These are phyloP conservation scores for Tolypocladium sp. DNA, from an alignment of 2,329 filamentous ascomycete genomes.

Conservation along the genomic window DNA sequence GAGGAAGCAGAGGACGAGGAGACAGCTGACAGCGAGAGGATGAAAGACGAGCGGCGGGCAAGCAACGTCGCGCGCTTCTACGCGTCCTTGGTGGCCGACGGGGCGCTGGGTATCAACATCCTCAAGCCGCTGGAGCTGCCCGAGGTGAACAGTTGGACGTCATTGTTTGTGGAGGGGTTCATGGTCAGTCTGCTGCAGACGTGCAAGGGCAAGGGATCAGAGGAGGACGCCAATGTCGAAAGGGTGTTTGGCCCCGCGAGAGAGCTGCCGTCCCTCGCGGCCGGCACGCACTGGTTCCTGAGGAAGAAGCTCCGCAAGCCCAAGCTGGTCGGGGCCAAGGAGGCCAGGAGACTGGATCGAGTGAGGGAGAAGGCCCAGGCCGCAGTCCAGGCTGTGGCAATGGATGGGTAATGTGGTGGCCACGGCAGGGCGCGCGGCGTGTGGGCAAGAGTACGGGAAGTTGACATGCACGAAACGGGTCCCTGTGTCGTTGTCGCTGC, in stretches of 20 bases:
- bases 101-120: slow-evolving; percentile 35
- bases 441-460: neutral
- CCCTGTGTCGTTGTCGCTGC: neutral
- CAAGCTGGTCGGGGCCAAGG: slow-evolving; percentile 38
- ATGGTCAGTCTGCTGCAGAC: slow-evolving; percentile 67
- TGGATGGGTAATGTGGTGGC: neutral
- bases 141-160: slow-evolving; percentile 67
- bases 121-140: slow-evolving; percentile 69
- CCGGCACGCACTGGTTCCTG: slow-evolving; percentile 72
- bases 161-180: slow-evolving; percentile 70
- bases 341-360: slow-evolving; percentile 32
- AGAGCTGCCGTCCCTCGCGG: slow-evolving; percentile 58
- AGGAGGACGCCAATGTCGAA: slow-evolving; percentile 49
- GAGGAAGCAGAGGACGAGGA: slow-evolving; percentile 51
- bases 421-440: neutral
- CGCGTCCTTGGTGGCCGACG: slow-evolving; percentile 38
- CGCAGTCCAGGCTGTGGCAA: slow-evolving; percentile 13
- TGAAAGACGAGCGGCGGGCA: slow-evolving; percentile 39
- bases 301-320: slow-evolving; percentile 65
- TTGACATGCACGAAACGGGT: neutral
- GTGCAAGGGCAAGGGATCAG: slow-evolving; percentile 35
- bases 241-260: slow-evolving; percentile 58
- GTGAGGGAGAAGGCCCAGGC: slow-evolving; percentile 23
- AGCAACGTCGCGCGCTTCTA: slow-evolving; percentile 47
- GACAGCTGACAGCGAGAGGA: slow-evolving; percentile 35